phyloP scores from a whole-genome alignment of 495 filamentous ascomycete species.

The Corynascus novoguineensis region DNA sequence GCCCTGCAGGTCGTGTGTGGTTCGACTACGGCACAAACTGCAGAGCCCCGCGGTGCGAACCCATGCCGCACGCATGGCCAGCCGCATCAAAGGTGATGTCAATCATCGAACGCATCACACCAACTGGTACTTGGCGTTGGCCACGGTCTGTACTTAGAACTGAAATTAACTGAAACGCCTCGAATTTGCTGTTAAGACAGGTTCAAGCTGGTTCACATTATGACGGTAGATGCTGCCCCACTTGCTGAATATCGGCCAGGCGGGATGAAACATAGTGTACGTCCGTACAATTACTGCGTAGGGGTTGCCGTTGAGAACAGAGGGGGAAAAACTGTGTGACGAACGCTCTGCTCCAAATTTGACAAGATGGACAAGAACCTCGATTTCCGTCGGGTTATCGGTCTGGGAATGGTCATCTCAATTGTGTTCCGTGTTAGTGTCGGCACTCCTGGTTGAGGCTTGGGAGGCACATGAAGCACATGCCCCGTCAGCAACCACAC shows the following conservation, averaged over 20 bases:
- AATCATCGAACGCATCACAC: background rate
- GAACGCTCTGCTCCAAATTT: too few species aligned
- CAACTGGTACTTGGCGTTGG: background rate
- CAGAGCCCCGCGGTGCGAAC: conserved; percentile 2
- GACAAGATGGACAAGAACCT: too few species aligned
- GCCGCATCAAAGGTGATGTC: background rate
- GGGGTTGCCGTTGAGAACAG: background rate
- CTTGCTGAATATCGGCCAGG: background rate
- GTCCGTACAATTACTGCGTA: too few species aligned
- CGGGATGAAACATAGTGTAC: background rate
- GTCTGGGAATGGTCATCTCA: too few species aligned
- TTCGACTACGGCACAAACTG: background rate
- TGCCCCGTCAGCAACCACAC: conserved; percentile 15
- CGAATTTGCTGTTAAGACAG: background rate
- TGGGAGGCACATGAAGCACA: conserved; percentile 17
- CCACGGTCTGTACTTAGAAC: background rate
- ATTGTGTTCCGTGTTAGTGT: background rate
- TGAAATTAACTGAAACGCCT: background rate
- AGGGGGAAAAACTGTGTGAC: background rate
- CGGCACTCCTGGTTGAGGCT: background rate
- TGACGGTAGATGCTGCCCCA: background rate
- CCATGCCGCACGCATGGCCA: background rate
- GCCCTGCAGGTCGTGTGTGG: conserved; percentile 12
- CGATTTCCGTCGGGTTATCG: background rate
- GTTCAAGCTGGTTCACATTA: background rate